phyloP scores from a whole-genome alignment of 176 grass and related monocot genomes.

The Triticum aestivum region IWGSC_CS_RefSeq_v2.1 NC_057803.1:619784946-619785445 shows the following conservation, averaged over 20 bases:
- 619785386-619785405: not conserved
- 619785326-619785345: not conserved
- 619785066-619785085: not conserved
- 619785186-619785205: not conserved
- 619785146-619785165: not conserved
- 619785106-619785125: not conserved
- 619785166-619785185: too few relatives aligned
- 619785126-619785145: not conserved
- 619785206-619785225: not conserved
- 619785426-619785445: slow-evolving; percentile 6
- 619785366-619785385: not conserved
- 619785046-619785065: not conserved
- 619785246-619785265: not conserved
- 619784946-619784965: not conserved
- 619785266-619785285: not conserved
- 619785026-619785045: not conserved
- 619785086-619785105: not conserved
- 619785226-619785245: not conserved
- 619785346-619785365: not conserved
- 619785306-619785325: not conserved
- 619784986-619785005: not conserved
- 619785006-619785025: not conserved
- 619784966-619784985: not conserved
- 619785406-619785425: not conserved
- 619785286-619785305: not conserved